phyloP scores from a whole-genome alignment of 805 yeast genomes.

The Cyberlindnera euphorbiae region DNA sequence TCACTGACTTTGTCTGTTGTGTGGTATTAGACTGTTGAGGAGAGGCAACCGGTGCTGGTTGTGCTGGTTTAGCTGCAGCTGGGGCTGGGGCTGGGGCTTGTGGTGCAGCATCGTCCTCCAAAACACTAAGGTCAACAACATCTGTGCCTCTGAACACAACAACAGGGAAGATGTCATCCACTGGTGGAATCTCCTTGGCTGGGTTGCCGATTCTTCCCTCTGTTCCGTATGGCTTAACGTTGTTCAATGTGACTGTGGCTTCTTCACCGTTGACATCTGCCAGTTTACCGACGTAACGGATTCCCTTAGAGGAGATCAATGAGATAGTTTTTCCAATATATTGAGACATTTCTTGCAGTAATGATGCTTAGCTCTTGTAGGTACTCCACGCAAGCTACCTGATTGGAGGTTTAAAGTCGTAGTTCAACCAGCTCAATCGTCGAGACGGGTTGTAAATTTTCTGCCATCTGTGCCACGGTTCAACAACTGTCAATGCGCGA shows the following conservation, averaged over 20 bases:
- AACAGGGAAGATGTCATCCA: constrained; percentile 61
- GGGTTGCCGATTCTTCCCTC: constrained; percentile 82
- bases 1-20: constrained; percentile 11
- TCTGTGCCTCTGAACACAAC: constrained; percentile 89
- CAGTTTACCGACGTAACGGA: constrained; percentile 81
- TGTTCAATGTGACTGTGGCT: constrained; percentile 78
- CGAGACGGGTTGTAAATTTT: too few relatives aligned
- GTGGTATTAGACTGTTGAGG: too few relatives aligned
- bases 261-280: constrained; percentile 85
- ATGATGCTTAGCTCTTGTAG: too few relatives aligned
- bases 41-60: too few relatives aligned
- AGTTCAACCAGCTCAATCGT: too few relatives aligned
- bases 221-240: constrained; percentile 83
- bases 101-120: constrained; percentile 71
- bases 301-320: constrained; percentile 70
- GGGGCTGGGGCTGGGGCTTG: constrained; percentile 25
- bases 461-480: constrained; percentile 1
- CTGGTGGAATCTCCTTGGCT: constrained; percentile 64
- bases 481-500: too few relatives aligned
- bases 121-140: constrained; percentile 81
- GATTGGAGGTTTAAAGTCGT: too few relatives aligned
- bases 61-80: constrained; percentile 13
- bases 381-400: too few relatives aligned
- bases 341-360: constrained; percentile 81
- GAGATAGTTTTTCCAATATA: constrained; percentile 89